Percentiles rank a stretch among this genome's conserved stretches.
These are phyloP conservation scores for Termitomyces sp. DNA, from an alignment of 768 basidiomycete species.

Conservation along the genomic window DNA sequence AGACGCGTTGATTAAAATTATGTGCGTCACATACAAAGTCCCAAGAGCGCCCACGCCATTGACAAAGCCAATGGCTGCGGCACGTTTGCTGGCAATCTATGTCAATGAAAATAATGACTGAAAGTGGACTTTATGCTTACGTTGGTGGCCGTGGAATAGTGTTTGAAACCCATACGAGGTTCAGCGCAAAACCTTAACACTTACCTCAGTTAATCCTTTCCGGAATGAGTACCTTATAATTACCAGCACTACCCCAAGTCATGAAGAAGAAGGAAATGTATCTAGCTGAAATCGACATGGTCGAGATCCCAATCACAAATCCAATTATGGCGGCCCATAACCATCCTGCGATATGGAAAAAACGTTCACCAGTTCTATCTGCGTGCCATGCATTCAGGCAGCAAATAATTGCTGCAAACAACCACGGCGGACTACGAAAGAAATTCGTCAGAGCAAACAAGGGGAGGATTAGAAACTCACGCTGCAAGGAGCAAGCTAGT, in stretches of 20 bases:
- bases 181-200: slow-evolving; percentile 35
- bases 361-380: slow-evolving; percentile 59
- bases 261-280: slow-evolving; percentile 66
- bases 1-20: neutral
- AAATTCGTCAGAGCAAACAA: neutral
- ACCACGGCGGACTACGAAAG: slow-evolving; percentile 53
- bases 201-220: neutral
- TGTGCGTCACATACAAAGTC: slow-evolving; percentile 37
- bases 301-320: slow-evolving; percentile 55
- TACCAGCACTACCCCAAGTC: slow-evolving; percentile 45
- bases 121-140: slow-evolving; percentile 18
- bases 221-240: neutral
- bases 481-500: slow-evolving; percentile 54
- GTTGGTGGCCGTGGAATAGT: slow-evolving; percentile 58
- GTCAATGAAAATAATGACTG: neutral
- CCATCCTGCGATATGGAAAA: slow-evolving; percentile 51
- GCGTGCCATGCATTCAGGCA: slow-evolving; percentile 53
- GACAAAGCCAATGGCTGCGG: slow-evolving; percentile 58
- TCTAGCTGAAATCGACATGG: slow-evolving; percentile 43
- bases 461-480: slow-evolving; percentile 28
- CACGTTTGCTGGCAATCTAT: slow-evolving; percentile 33
- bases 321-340: slow-evolving; percentile 60
- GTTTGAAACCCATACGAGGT: slow-evolving; percentile 61
- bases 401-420: slow-evolving; percentile 45
- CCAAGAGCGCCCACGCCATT: slow-evolving; percentile 55